A percentile compares a stretch with the other conserved stretches of the same genome.
These are phyloP conservation scores for Neurospora sp. DNA, from an alignment of 495 filamentous ascomycete genomes.

Conservation along the genomic window DNA sequence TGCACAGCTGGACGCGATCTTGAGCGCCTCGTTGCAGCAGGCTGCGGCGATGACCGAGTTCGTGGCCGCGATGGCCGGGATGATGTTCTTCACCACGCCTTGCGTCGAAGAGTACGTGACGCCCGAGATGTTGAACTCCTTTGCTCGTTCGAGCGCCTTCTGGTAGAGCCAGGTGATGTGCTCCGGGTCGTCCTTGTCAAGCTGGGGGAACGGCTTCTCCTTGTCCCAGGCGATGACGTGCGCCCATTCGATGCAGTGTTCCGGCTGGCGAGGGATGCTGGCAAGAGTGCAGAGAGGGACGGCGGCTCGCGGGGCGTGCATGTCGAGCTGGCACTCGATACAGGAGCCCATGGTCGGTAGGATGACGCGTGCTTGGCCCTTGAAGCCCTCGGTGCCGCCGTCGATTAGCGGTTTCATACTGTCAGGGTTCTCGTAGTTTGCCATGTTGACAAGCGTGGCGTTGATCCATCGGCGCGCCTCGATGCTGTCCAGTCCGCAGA, in stretches of 20 bases:
- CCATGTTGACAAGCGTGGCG: slow-evolving; percentile 80
- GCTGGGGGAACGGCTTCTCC: slow-evolving; percentile 49
- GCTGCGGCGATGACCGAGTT: slow-evolving; percentile 93
- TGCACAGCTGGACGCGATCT: slow-evolving; percentile 75
- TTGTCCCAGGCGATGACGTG: slow-evolving; percentile 67
- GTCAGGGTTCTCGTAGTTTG: slow-evolving; percentile 60
- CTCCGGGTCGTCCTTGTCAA: slow-evolving; percentile 94
- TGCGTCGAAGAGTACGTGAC: slow-evolving; percentile 97
- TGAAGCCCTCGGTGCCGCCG: slow-evolving; percentile 97
- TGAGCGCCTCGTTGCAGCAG: slow-evolving; percentile 94
- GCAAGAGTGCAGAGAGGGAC: slow-evolving; percentile 96
- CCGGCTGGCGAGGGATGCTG: slow-evolving; percentile 91
- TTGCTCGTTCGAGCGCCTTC: slow-evolving; percentile 66
- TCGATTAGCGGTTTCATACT: slow-evolving; percentile 87
- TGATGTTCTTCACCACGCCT: slow-evolving; percentile 98
- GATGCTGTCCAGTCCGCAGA: slow-evolving; percentile 96
- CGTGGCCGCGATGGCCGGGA: slow-evolving; percentile 94
- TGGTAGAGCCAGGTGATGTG: slow-evolving; percentile 97
- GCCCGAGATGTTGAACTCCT: slow-evolving; percentile 83
- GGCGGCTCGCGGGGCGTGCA: slow-evolving; percentile 88
- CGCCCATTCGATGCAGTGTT: slow-evolving; percentile 99
- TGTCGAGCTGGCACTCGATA: slow-evolving; percentile 96
- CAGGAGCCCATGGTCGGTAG: slow-evolving; percentile 86
- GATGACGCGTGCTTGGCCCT: slow-evolving; percentile 91
- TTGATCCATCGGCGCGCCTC: slow-evolving; percentile 99